A percentile compares a stretch with the other conserved stretches of the same genome.
phyloP scores from a whole-genome alignment of 1,284 basidiomycete genomes.

The Rhizoctonia solani region DNA sequence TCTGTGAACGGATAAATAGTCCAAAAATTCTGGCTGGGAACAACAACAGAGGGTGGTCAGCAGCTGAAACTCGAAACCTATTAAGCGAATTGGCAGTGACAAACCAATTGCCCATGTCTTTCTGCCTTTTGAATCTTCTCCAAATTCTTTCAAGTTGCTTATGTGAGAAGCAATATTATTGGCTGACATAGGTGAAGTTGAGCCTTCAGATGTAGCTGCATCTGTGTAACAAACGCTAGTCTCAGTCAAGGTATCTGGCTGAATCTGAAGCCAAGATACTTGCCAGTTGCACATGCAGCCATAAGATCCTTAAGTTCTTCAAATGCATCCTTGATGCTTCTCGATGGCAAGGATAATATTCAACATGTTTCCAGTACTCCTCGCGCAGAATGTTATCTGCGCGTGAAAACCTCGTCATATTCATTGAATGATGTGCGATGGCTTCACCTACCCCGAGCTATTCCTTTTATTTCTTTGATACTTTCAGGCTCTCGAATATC shows the following conservation, averaged over 20 bases:
- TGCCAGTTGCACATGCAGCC: conserved; percentile 20
- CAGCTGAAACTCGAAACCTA: background rate
- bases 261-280: background rate
- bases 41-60: background rate
- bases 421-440: background rate
- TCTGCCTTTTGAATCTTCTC: background rate
- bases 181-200: conserved; percentile 26
- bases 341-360: conserved; percentile 22
- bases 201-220: conserved; percentile 29
- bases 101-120: conserved; percentile 26
- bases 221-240: background rate
- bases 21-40: conserved; percentile 16
- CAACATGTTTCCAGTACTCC: conserved; percentile 33
- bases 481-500: background rate
- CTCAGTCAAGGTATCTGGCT: background rate
- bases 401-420: background rate
- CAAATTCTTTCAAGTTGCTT: background rate
- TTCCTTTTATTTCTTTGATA: background rate
- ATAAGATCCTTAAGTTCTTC: conserved; percentile 10
- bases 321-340: background rate
- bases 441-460: background rate
- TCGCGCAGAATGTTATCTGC: conserved; percentile 4
- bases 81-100: background rate
- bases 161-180: background rate
- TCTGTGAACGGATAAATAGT: conserved; percentile 13